Conservation (phyloP, 257 asterid genomes). For the Ehretia macrophylla region DNA sequence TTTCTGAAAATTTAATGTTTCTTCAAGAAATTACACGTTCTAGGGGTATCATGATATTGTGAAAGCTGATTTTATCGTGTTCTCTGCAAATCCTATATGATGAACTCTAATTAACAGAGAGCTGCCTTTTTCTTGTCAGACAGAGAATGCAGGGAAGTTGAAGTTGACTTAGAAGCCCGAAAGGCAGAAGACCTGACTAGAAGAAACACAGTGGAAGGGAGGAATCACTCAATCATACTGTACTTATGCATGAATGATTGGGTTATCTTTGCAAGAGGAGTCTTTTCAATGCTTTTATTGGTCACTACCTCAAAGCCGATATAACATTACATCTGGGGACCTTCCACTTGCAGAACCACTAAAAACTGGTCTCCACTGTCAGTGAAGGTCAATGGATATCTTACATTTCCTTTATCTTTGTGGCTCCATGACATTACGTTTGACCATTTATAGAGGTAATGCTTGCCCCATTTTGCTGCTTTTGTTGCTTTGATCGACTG, state of each 20-base stretch:
- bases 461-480: slow-evolving; percentile 5
- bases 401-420: slow-evolving; percentile 5
- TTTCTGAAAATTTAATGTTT: no score
- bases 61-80: no score
- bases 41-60: no score
- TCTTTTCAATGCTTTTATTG: slow-evolving; percentile 9
- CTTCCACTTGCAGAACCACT: slow-evolving; percentile 29
- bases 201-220: neutral
- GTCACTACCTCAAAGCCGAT: slow-evolving; percentile 12
- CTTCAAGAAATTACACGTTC: no score
- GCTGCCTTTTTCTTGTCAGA: slow-evolving; percentile 6
- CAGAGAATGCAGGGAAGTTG: slow-evolving; percentile 6
- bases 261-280: slow-evolving; percentile 9
- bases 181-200: neutral
- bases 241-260: slow-evolving; percentile 14
- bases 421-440: slow-evolving; percentile 9
- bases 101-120: neutral
- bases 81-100: neutral
- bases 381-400: slow-evolving; percentile 7
- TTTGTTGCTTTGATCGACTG: slow-evolving; percentile 6
- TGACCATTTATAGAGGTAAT: neutral
- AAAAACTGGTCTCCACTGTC: neutral
- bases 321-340: slow-evolving; percentile 14
- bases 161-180: slow-evolving; percentile 6
- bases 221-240: slow-evolving; percentile 6